Evolutionary conservation across 805 yeast genomes (phyloP), one percentile per base, ranked within the genome.

Genomic region (Brettanomyces custersianus): DNA sequence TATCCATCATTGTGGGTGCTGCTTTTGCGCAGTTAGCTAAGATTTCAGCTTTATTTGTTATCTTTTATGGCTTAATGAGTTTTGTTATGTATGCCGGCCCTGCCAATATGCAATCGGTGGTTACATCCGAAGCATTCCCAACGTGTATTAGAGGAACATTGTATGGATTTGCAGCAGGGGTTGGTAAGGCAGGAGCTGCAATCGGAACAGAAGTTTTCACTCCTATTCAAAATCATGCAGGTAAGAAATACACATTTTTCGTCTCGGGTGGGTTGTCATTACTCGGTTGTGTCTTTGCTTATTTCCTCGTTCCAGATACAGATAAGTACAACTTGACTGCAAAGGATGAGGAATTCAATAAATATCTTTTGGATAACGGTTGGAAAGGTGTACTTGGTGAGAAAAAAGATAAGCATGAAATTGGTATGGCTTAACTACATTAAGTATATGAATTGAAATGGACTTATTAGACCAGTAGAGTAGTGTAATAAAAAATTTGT

Each of bases 101-200:
- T 3, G 73, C 72, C 30, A 54, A 66, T 43, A 59, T 63, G 52
- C 60, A 65, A 62, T 70, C 72, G 3, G 55, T 66, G 39, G 55
- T 46, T 5, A 45, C 55, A n/a, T 60, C 69, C n/a, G 72, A 68
- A 44, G 57, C 67, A 2, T 68, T 52, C 43, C 70, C 74, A n/a
- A 66, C 73, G 9, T 70, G 72, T 12, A 53, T 68, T 37, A 60
- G 74, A 55, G 73, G 72, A 23, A 65, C 72, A 2, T 52, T 57
- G 18, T 68, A 68, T 43, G 74, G 74, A 20, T 39, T 69, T 8
- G 52, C 66, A 28, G 74, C 74, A 31, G 74, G 70, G 8, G 59
- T 68, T 29, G 74, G 74, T 33, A 68, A 68, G 49, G 70, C 66
- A 29, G 74, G 74, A 36, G 74, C 73, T 21, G 71, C 69, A 29